These are phyloP conservation scores for Apodospora peruviana DNA, from an alignment of 495 filamentous ascomycete species.

Conservation along the genomic window DNA sequence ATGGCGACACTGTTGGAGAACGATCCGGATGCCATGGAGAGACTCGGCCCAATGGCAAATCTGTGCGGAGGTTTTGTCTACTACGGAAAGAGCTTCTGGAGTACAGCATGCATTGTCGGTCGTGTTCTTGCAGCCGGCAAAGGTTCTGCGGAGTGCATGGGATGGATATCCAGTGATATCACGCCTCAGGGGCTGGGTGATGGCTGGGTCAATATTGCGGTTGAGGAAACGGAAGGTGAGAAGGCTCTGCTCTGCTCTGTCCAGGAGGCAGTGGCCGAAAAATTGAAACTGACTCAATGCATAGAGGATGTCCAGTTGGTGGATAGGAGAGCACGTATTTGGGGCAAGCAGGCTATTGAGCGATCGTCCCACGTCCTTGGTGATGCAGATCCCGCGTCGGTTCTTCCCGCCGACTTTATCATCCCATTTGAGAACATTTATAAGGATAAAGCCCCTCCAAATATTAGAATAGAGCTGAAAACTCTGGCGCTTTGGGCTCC, in stretches of 20 bases:
- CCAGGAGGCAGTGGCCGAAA: too few relatives aligned
- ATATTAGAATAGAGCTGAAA: slow-evolving; percentile 37
- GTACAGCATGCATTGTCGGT: slow-evolving; percentile 69
- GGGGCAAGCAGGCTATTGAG: slow-evolving; percentile 43
- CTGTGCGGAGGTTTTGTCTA: slow-evolving; percentile 78
- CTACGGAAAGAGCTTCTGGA: slow-evolving; percentile 70
- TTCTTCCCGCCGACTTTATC: slow-evolving; percentile 53
- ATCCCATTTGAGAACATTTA: slow-evolving; percentile 49
- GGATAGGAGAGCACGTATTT: slow-evolving; percentile 42
- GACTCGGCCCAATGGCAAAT: slow-evolving; percentile 63
- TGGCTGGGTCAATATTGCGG: slow-evolving; percentile 61
- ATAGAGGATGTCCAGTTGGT: slow-evolving; percentile 35
- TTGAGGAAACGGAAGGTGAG: slow-evolving; percentile 46
- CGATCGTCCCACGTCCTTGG: slow-evolving; percentile 49
- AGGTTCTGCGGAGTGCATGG: slow-evolving; percentile 68
- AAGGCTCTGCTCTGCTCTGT: too few relatives aligned
- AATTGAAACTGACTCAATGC: too few relatives aligned
- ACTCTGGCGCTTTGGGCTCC: slow-evolving; percentile 33
- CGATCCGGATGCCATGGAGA: slow-evolving; percentile 56
- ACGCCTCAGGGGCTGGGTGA: slow-evolving; percentile 46
- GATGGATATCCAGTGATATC: slow-evolving; percentile 63
- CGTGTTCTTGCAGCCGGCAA: slow-evolving; percentile 63
- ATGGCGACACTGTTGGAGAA: slow-evolving; percentile 77
- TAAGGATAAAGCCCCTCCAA: slow-evolving; percentile 30
- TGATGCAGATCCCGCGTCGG: slow-evolving; percentile 38